Conservation (phyloP, 257 asterid genomes). For the Scutellaria galericulata region DNA sequence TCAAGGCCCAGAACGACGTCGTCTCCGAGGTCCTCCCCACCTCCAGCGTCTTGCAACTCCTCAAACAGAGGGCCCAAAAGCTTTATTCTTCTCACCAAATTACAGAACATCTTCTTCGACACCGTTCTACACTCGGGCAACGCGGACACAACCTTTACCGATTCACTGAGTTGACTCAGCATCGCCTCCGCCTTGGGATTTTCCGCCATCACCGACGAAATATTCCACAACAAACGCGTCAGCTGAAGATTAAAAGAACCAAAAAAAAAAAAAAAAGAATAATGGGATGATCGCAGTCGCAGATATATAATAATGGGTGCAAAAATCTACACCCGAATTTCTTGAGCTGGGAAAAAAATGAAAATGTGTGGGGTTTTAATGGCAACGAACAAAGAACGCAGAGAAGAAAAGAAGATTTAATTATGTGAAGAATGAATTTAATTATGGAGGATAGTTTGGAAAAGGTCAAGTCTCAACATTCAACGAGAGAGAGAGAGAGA, state of each 20-base stretch:
- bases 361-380: conserved; percentile 15
- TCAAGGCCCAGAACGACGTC: conserved; percentile 73
- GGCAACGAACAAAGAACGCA: not conserved
- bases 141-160: conserved; percentile 54
- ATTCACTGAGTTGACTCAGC: conserved; percentile 67
- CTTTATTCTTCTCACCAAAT: conserved; percentile 84
- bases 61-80: conserved; percentile 89
- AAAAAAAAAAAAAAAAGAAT: not conserved
- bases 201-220: conserved; percentile 51
- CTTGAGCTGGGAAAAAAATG: conserved; percentile 12
- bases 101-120: conserved; percentile 68
- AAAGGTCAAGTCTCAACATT: conserved; percentile 35
- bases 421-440: conserved; percentile 13
- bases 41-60: conserved; percentile 72
- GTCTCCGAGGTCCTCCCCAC: conserved; percentile 50
- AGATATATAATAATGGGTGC: not conserved
- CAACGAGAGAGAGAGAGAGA: conserved; percentile 33
- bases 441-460: conserved; percentile 24
- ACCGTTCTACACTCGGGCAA: conserved; percentile 82
- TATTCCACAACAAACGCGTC: conserved; percentile 33
- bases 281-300: conserved; percentile 5
- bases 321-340: not conserved
- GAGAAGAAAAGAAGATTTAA: conserved; percentile 10
- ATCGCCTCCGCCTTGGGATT: conserved; percentile 49
- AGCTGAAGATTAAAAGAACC: conserved; percentile 3